Percentiles rank a stretch among this genome's conserved stretches.
Evolutionary conservation across 495 filamentous ascomycete genomes (phyloP).

Genomic region (Bryoglossum gracile): DNA sequence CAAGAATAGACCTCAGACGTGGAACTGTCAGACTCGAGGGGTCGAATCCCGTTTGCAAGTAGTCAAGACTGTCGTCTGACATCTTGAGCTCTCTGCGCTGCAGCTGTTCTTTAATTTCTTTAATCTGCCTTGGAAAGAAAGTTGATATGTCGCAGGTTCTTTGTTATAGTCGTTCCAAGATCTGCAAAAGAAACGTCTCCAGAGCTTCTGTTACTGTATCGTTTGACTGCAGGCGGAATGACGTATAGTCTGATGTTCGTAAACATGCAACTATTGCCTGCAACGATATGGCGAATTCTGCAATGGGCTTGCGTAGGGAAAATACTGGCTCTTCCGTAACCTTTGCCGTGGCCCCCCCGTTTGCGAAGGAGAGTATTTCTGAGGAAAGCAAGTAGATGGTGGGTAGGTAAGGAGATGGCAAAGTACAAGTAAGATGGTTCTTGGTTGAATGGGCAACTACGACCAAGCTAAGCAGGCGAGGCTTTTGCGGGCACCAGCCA

Average conservation of each 20-base stretch:
- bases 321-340: background rate
- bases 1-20: conserved; percentile 77
- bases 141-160: background rate
- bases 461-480: background rate
- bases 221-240: conserved; percentile 2
- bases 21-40: conserved; percentile 76
- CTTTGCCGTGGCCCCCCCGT: background rate
- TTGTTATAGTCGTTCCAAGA: background rate
- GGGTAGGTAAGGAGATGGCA: background rate
- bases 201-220: background rate
- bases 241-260: conserved; percentile 1
- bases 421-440: background rate
- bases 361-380: background rate
- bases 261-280: background rate
- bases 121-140: background rate
- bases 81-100: conserved; percentile 33
- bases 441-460: conserved; percentile 1
- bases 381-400: background rate
- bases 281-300: too few species aligned
- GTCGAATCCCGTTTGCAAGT: conserved; percentile 79
- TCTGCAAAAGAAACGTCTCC: background rate
- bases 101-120: background rate
- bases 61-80: conserved; percentile 66
- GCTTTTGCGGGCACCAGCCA: background rate
- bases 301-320: background rate